Evolutionary conservation across 2,329 filamentous ascomycete species (phyloP).

Genomic region (Chaetomium globosum): DNA sequence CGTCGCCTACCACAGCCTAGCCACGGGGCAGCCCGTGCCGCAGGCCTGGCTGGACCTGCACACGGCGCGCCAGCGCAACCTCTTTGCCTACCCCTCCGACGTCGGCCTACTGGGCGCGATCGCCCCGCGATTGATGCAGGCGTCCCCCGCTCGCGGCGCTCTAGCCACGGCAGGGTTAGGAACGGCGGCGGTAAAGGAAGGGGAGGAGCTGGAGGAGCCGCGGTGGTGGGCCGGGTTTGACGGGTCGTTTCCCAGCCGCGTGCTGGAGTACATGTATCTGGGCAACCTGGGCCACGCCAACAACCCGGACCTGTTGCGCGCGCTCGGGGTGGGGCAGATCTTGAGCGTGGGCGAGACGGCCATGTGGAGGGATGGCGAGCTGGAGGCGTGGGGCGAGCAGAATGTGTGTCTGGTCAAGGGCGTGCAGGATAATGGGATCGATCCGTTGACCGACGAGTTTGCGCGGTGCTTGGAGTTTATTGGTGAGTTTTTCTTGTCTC

Average conservation of each 20-base stretch:
- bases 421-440: constrained; percentile 96
- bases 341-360: constrained; percentile 90
- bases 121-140: constrained; percentile 71
- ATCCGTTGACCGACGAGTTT: constrained; percentile 85
- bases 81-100: constrained; percentile 93
- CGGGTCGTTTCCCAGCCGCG: constrained; percentile 84
- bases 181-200: constrained; percentile 38
- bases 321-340: constrained; percentile 82
- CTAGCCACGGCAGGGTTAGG: constrained; percentile 10
- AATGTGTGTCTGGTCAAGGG: constrained; percentile 80
- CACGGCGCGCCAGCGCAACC: constrained; percentile 78
- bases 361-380: constrained; percentile 73
- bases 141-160: constrained; percentile 54
- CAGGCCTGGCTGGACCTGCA: constrained; percentile 89
- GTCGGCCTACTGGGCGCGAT: constrained; percentile 79
- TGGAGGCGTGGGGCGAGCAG: constrained; percentile 72
- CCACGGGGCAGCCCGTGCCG: constrained; percentile 76
- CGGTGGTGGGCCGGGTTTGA: constrained; percentile 82
- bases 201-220: constrained; percentile 55
- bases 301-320: constrained; percentile 78
- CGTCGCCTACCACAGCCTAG: constrained; percentile 92
- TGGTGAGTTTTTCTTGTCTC: constrained; percentile 59
- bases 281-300: constrained; percentile 93
- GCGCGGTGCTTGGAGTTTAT: constrained; percentile 87
- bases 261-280: constrained; percentile 93